Evolutionary conservation across 2,329 filamentous ascomycete species (phyloP), one percentile per base, ranked within the genome.

Genomic region (Canariomyces notabilis): DNA sequence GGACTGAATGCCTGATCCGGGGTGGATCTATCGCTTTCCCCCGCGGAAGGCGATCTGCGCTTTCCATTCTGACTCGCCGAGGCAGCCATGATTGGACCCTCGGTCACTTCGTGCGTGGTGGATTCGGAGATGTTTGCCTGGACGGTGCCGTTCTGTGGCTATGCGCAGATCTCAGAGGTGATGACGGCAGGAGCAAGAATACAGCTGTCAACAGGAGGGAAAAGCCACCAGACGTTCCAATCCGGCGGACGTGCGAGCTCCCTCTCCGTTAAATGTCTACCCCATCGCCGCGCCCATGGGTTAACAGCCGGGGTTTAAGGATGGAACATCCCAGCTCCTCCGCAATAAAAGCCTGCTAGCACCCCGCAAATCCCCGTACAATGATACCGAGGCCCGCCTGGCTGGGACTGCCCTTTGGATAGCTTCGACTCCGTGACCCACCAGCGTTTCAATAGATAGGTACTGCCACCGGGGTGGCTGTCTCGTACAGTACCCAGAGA

Each of bases 1-100:
- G 62, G 62, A 9, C 62, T 59, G n/a, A 63, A 61, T 32, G 60
- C 57, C 46, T 66, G 67, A 39, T 67, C 66, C 46, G 66, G 63
- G 44, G 54, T 55, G 29, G 56, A 44, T 38, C 61, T 57, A 44
- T 64, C 62, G 48, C 46, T 50, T n/a, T 51, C 52, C 5, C 48
- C 52, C 16, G 55, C 51, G 8, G 54, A 54, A 31, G 51, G 48
- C 11, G 52, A 54, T 32, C 51, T 51, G 39, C 51, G 47, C 46
- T 57, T 58, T 31, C 44, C 49, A 31, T 19, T 37, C 14, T 47
- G 32, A 12, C 35, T 37, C 12, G 46, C 35, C 18, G 41, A 31
- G 29, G 45, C 33, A 18, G 45, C 35, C 52, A 55, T 52, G 44
- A n/a, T 29, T n/a, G 37, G n/a, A 22, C 19, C 5, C 9, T 22